These are phyloP conservation scores for Pseudogymnoascus verrucosus DNA, from an alignment of 2,329 filamentous ascomycete species.

Conservation along the genomic window DNA sequence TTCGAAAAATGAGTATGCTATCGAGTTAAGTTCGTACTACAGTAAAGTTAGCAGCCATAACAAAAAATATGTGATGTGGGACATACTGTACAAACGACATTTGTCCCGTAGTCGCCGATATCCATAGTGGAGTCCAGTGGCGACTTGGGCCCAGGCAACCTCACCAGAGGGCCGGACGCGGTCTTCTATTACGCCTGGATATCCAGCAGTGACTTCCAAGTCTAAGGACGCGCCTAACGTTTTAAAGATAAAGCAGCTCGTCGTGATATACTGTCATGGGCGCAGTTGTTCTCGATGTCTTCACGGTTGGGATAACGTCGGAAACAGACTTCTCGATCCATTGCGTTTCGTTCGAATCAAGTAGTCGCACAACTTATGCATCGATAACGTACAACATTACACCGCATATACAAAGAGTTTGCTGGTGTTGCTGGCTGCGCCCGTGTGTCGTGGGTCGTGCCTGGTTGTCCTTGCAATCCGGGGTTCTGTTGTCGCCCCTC, in stretches of 20 bases:
- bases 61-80: slow-evolving; percentile 8
- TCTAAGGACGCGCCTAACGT: background rate
- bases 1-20: slow-evolving; percentile 28
- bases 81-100: slow-evolving; percentile 28
- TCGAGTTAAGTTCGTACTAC: slow-evolving; percentile 26
- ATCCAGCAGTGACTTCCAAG: background rate
- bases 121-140: slow-evolving; percentile 24
- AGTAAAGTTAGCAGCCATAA: background rate
- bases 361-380: background rate
- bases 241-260: background rate
- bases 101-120: slow-evolving; percentile 27
- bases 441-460: slow-evolving; percentile 1
- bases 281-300: background rate
- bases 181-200: background rate
- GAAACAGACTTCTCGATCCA: background rate
- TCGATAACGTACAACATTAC: background rate
- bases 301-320: slow-evolving; percentile 1
- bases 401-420: background rate
- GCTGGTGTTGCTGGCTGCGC: background rate
- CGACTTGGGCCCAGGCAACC: background rate
- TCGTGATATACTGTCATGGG: background rate
- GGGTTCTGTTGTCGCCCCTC: slow-evolving; percentile 2
- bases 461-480: slow-evolving; percentile 7
- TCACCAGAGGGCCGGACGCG: background rate
- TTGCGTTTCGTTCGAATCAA: background rate